Evolutionary conservation across 106 monocot species (phyloP).

Genomic region (Platanthera guangdongensis): DNA sequence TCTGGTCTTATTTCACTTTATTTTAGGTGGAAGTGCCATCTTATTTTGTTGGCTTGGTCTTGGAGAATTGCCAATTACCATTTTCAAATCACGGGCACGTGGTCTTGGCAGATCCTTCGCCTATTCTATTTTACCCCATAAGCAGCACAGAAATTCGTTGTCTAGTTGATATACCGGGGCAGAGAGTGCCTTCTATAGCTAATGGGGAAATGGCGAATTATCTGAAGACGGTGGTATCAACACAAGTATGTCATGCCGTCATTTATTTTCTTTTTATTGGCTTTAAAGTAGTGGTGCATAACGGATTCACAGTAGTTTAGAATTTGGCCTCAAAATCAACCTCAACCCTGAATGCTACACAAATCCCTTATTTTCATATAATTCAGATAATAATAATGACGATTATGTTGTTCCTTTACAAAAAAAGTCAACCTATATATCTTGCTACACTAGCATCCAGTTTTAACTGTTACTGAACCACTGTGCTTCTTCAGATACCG

Average conservation of each 20-base stretch:
- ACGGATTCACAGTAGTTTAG: too few species aligned
- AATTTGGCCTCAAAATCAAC: too few species aligned
- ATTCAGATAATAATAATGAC: too few species aligned
- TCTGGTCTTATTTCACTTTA: not conserved
- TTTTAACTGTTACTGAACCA: too few species aligned
- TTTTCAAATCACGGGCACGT: conserved; percentile 82
- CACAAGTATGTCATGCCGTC: conserved; percentile 38
- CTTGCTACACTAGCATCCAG: too few species aligned
- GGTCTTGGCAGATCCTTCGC: conserved; percentile 79
- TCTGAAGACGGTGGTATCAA: conserved; percentile 68
- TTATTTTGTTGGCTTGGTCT: conserved; percentile 64
- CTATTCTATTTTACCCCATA: conserved; percentile 85
- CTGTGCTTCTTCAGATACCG: conserved; percentile 39
- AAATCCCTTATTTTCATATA: too few species aligned
- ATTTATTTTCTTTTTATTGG: too few species aligned
- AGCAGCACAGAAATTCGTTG: conserved; percentile 83
- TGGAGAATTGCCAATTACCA: conserved; percentile 79
- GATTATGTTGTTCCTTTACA: too few species aligned
- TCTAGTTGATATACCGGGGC: conserved; percentile 86
- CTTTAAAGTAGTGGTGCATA: too few species aligned
- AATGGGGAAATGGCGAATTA: conserved; percentile 83
- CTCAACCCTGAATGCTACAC: too few species aligned
- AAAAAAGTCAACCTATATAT: too few species aligned
- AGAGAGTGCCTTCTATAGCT: conserved; percentile 70
- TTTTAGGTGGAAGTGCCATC: conserved; percentile 64